Evolutionary conservation across 192 early-diverging fungal genomes (phyloP).

Genomic region (Coemansia sp.): DNA sequence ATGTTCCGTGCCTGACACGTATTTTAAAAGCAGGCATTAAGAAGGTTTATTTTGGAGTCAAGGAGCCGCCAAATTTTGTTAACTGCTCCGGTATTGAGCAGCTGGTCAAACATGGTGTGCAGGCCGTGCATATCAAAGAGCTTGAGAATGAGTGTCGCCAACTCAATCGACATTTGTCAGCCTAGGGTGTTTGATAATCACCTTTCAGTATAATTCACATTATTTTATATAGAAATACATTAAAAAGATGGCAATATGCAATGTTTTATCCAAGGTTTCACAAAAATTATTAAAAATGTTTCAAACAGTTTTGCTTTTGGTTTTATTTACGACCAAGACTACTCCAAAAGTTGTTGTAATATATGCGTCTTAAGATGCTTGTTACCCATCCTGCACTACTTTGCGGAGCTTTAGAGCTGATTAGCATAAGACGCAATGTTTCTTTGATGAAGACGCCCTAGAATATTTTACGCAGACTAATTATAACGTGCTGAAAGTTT

Average conservation of each 20-base stretch:
- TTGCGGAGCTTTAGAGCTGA: too few species aligned
- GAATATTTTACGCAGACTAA: too few species aligned
- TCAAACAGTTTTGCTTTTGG: too few species aligned
- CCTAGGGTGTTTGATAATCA: neutral
- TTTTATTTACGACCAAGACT: too few species aligned
- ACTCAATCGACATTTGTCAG: constrained; percentile 64
- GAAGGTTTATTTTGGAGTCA: constrained; percentile 77
- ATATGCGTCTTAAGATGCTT: too few species aligned
- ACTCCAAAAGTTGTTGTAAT: too few species aligned
- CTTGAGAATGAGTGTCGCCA: constrained; percentile 68
- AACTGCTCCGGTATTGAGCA: constrained; percentile 71
- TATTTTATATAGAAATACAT: neutral
- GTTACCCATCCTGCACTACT: too few species aligned
- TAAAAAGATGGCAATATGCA: neutral
- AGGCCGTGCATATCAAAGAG: constrained; percentile 69
- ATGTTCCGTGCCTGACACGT: constrained; percentile 69
- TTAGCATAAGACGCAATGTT: too few species aligned
- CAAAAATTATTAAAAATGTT: too few species aligned
- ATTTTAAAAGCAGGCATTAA: constrained; percentile 63
- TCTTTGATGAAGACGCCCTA: too few species aligned
- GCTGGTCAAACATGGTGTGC: constrained; percentile 64
- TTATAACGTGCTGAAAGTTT: too few species aligned
- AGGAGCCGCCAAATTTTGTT: constrained; percentile 86
- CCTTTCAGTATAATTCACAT: neutral
- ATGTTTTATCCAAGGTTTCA: neutral